Base-by-base conservation (phyloP, 805 yeast genomes). In the Cephaloascus albidus region DNA sequence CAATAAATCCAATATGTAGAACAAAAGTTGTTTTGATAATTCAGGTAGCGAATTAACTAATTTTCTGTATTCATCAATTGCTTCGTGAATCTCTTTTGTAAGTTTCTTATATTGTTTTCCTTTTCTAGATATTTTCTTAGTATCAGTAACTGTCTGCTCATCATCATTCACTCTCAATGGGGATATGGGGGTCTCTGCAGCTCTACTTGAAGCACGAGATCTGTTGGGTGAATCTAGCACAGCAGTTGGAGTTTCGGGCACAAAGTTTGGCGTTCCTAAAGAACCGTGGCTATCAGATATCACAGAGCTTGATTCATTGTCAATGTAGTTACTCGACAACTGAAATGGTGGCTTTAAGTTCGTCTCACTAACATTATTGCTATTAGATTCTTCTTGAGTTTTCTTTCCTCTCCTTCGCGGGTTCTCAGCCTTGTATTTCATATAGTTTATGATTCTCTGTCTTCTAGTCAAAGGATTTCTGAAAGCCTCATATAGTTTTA, bases 1-100 rank as follows among this genome's bases (percentile, higher is more conserved):
- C 42, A 93, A 67, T 46, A 93, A 65, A 58, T 93, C 98, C 45
- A 93, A 62, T 18, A 93, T 74, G 63, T 93, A 93, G 46, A 88
- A 83, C 4, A 93, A 66, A 23, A 93, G 66, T 52, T 90, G 96
- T 48, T 81, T 78, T 40, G 90, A 79, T 35, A 83, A 70, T n/a
- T 70, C 71, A 1, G 97, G 95, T 39, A 93, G 70, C 40, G 67
- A 62, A 40, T 76, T 75, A 28, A 93, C 79, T 45, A 88, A 66
- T 18, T 48, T 44, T 47, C 86, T 86, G 58, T 87, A 87, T 38
- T 78, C 83, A 35, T 72, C 75, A 15, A 87, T 70, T 2, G 94
- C 84, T 20, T 72, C 74, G 44, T 76, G 74, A 4, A 84, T 74
- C 49, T 84, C 89, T 40, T 71, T 68, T 1, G 79, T 74, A 36